phyloP scores from a whole-genome alignment of 208 protist genomes.

The Crithidia acanthocephali region DNA sequence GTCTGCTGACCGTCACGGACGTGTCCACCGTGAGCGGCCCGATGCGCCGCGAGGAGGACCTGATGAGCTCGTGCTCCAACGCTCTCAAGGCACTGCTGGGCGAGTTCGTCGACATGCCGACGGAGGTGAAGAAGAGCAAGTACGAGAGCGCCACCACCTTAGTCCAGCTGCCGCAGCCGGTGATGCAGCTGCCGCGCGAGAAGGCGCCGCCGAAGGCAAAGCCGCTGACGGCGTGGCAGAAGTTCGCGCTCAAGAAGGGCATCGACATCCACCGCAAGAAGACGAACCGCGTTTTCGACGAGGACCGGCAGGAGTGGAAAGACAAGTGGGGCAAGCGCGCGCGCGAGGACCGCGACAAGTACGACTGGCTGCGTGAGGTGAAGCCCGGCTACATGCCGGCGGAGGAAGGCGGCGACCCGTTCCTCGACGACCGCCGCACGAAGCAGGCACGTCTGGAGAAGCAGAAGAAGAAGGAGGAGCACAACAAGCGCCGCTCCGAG shows the following conservation, averaged over 20 bases:
- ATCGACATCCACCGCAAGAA: constrained; percentile 93
- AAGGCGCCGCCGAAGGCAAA: constrained; percentile 91
- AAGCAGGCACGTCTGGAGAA: constrained; percentile 89
- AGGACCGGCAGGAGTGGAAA: constrained; percentile 90
- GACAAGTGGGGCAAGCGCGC: constrained; percentile 94
- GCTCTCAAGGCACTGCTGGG: constrained; percentile 73
- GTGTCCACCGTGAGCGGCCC: constrained; percentile 82
- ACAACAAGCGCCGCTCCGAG: constrained; percentile 89
- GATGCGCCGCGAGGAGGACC: constrained; percentile 79
- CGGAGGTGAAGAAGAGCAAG: constrained; percentile 79
- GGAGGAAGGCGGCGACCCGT: constrained; percentile 92
- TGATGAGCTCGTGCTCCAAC: constrained; percentile 63
- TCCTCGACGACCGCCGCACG: constrained; percentile 86
- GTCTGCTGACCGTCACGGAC: constrained; percentile 83
- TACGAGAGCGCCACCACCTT: constrained; percentile 69
- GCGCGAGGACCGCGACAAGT: constrained; percentile 88
- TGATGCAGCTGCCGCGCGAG: constrained; percentile 89
- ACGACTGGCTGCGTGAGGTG: constrained; percentile 94
- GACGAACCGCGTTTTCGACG: constrained; percentile 89
- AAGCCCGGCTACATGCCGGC: constrained; percentile 82
- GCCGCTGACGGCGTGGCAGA: constrained; percentile 92
- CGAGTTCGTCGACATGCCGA: constrained; percentile 75
- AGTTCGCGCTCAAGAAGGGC: constrained; percentile 94
- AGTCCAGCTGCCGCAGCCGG: constrained; percentile 82
- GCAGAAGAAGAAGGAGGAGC: constrained; percentile 92